Conservation (phyloP, 2,329 filamentous ascomycete genomes). For the Cercospora brassicicola region DNA sequence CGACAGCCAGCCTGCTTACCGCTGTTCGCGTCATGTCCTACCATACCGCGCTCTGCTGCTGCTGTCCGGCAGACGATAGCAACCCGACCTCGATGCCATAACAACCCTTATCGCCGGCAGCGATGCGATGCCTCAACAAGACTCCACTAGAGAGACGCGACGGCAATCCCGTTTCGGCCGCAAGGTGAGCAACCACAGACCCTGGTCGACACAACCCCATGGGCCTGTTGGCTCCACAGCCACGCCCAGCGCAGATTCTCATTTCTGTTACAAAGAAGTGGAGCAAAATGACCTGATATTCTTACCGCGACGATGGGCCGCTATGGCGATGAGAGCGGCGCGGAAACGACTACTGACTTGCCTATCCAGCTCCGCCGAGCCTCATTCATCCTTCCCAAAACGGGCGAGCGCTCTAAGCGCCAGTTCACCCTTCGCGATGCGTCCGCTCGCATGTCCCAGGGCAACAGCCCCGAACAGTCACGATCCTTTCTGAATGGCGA, state of each 20-base stretch:
- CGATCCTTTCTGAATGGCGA: slow-evolving; percentile 35
- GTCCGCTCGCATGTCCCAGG: slow-evolving; percentile 43
- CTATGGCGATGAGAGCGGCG: background rate
- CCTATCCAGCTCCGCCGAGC: slow-evolving; percentile 64
- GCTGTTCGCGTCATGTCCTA: background rate
- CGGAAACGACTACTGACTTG: slow-evolving; percentile 2
- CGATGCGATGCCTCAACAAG: slow-evolving; percentile 18
- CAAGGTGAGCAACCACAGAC: slow-evolving; percentile 16
- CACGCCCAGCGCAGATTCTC: background rate
- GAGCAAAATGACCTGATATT: background rate
- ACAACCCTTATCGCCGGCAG: background rate
- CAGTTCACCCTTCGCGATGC: slow-evolving; percentile 70
- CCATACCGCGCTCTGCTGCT: background rate
- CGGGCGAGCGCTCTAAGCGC: slow-evolving; percentile 79
- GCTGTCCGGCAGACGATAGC: background rate
- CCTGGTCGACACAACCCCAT: slow-evolving; percentile 2
- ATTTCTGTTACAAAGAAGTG: background rate
- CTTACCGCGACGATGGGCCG: background rate
- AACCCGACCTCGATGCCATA: background rate
- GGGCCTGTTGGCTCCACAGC: background rate
- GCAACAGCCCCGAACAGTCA: slow-evolving; percentile 29
- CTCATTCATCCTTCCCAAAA: slow-evolving; percentile 81
- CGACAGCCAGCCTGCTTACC: background rate
- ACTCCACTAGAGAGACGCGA: slow-evolving; percentile 13
- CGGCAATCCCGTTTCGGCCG: slow-evolving; percentile 17